These are phyloP conservation scores for Acanthamoeba royreba DNA, from an alignment of 208 protist genomes.

Conservation along the genomic window DNA sequence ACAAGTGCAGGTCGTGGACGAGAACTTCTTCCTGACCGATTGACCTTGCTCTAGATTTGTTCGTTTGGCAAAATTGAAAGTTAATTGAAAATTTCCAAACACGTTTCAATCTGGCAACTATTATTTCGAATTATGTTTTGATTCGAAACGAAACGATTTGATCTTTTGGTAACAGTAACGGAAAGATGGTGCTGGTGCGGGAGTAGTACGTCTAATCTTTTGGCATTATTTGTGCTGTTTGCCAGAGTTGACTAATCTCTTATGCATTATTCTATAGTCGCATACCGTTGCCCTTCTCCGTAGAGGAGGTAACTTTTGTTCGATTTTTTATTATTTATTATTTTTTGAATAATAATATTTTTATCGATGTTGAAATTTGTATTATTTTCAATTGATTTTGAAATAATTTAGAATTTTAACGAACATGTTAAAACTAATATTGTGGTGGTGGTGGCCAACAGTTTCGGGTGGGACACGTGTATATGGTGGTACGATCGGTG, in stretches of 20 bases:
- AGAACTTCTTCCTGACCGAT: too few species aligned
- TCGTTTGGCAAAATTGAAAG: too few species aligned
- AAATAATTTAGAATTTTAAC: not conserved
- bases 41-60: too few species aligned
- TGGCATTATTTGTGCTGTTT: not conserved
- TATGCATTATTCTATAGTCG: not conserved
- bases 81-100: too few species aligned
- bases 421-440: not conserved
- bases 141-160: too few species aligned
- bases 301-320: not conserved
- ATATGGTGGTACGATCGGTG: not conserved
- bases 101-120: too few species aligned
- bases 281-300: not conserved
- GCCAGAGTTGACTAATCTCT: not conserved
- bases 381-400: not conserved
- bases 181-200: not conserved
- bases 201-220: not conserved
- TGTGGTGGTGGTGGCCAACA: not conserved
- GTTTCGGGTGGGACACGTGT: not conserved
- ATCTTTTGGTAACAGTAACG: too few species aligned
- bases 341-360: too few species aligned
- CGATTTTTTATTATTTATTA: not conserved
- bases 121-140: too few species aligned
- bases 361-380: not conserved
- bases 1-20: too few species aligned